Base-by-base conservation (phyloP, 805 yeast genomes). In the Ogataea ganodermae region DNA sequence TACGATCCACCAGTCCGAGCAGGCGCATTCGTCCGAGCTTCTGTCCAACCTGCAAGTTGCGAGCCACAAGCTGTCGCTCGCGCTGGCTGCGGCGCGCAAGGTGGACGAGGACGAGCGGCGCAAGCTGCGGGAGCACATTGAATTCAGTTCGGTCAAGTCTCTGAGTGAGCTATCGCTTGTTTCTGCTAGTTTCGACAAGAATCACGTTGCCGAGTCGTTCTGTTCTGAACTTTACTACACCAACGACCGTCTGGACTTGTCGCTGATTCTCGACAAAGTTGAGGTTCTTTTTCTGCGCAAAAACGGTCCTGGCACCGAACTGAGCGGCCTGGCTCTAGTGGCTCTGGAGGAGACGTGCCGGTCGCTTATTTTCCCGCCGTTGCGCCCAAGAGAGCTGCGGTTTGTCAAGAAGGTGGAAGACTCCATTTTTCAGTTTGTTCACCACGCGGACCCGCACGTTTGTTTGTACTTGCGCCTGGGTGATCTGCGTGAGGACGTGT, bases 301-400 rank as follows among this genome's bases (percentile, higher is more conserved):
- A n/a, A 28, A 45, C 21, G 23, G 40, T 2, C 28, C 45, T n/a
- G 13, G 13, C 14, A 17, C 14, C 7, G 18, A 28, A 4, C 16
- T 46, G 16, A 24, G 40, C 14, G 46, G 54, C 8, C 27, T 64
- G 14, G 71, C 68, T 6, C 40, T 71, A 4, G 58, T 68, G 12
- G 54, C 61, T n/a, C 43, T 61, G 10, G 67, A 68, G 27, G 59
- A 60, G 6, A 48, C 54, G 28, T 63, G 62, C 4, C 56, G 65
- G 20, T 53, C 66, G 6, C 46, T 71, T 32, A 27, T 71, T 24
- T 71, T 71, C 44, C 69, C 73, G 6, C 67, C 68, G 18, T 51
- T 71, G 21, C 54, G 59, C 28, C 44, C 46, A n/a, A 50, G 54
- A 10, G 71, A 67, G 41, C 55, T 71, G 9, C 47, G 27, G 10